Evolutionary conservation across 2,329 filamentous ascomycete species (phyloP), one percentile per base, ranked within the genome.

Genomic region (Neodidymelliopsis sp.): DNA sequence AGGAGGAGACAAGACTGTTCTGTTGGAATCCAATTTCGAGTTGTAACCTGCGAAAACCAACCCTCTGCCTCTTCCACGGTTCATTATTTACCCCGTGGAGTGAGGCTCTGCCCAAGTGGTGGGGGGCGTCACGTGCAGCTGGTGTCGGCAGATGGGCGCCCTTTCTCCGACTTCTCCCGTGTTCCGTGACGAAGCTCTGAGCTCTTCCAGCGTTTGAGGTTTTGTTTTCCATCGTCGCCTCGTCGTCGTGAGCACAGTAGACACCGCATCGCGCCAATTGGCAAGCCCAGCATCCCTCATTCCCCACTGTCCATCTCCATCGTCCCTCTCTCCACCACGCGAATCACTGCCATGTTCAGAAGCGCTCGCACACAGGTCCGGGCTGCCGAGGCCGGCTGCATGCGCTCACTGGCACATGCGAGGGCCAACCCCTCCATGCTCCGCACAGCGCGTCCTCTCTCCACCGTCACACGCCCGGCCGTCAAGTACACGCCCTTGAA

Each of bases 351-450:
- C 62, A 71, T 72, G 71, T 68, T 72, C 58, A 68, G 71, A 53
- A 59, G 63, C 49, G 65, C 66, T 36, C 55, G 57, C 30, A 59
- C 59, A 40, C 66, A 59, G 59, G 58, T 70, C 54, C 60, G 65
- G 42, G 53, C 63, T 65, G 63, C 70, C 69, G 70, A 71, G 67
- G 67, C 63, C 53, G 60, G 66, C 39, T 57, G 57, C 36, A 42
- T 68, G 53, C 66, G 64, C 35, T 65, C 63, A 56, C 56, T 66
- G 52, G 63, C 70, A 71, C 67, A 72, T 72, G 69, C 66, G 39
- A 66, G 54, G 53, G 40, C 53, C 42, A 62, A 45, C 64, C 68
- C 67, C 66, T 69, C 68, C 54, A 53, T 53, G 52, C 57, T 54
- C 55, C 58, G 57, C 49, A 58, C 46, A 33, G 40, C 55, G 38